Base-by-base conservation (phyloP, 768 basidiomycete genomes). In the Auriscalpium microsporum region DNA sequence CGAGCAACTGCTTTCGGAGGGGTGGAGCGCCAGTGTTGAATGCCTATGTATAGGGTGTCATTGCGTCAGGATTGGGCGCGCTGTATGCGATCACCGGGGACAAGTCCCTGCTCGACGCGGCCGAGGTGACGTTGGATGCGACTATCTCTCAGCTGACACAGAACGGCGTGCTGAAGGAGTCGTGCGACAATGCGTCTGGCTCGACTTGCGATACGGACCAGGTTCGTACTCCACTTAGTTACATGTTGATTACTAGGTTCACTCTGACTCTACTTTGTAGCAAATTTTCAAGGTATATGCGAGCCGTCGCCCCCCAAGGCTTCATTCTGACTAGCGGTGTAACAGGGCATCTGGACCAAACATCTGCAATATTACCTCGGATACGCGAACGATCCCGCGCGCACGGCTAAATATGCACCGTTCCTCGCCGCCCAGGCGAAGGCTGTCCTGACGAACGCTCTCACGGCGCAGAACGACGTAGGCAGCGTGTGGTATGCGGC, bases 91-190 rank as follows among this genome's bases (percentile, higher is more conserved):
- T 74, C 28, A 75, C 71, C 0, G 67, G 68, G 4, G 67, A 80
- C 59, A 59, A 54, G 35, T 68, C 71, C 1, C 64, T 76, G 10
- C 67, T 81, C 35, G 66, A 71, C 33, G 68, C 77, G 62, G 80
- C 78, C 2, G 77, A 81, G 63, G 73, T 77, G 46, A 79, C 78
- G 11, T 66, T 82, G 38, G 74, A 80, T 56, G 78, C 78, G 1
- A 78, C 79, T 13, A 76, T 80, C 16, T 49, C 55, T 11, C 61
- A 64, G 23, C 64, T 80, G 36, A 72, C 78, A 2, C 61, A 57
- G 3, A 68, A 73, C 56, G 65, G 68, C 53, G 74, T 78, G 56
- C 69, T 81, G 37, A 74, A 68, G 56, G 80, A 81, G 64, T 74
- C 78, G 1, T 82, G 81, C 52, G 81, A 82, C 57, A 65, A 76